Base-by-base conservation (phyloP, 371 early-diverging fungal genomes). In the Saksenaea oblongispora region DNA sequence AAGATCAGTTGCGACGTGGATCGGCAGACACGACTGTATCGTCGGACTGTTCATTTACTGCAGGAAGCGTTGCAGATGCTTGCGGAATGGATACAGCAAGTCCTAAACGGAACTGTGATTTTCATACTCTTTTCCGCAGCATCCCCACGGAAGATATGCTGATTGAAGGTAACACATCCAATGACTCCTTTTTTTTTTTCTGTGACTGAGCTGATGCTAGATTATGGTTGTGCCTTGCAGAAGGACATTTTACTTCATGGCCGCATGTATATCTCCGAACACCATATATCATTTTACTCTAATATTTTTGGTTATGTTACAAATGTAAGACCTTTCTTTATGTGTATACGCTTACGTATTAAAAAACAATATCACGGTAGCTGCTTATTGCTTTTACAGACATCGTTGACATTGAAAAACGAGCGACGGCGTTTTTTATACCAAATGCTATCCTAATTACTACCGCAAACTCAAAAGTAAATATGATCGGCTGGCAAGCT, bases 301-400 rank as follows among this genome's bases (percentile, higher is more conserved):
- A 96, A 95, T 70, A 96, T 97, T 63, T 92, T 97, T 77, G 97
- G 98, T 24, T 97, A 94, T 89, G 89, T 97, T 22, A 96, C 93
- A 10, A 91, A 89, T 63, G 89, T 91, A 83, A 75, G 73, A 35
- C 28, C 14, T 7, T 4, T 14, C 42, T 5, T 41, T n/a, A 3
- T 14, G 42, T 3, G 42, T 41, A n/a, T 14, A 17, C 5, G 42
- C 14, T n/a, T 14, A 14, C 3, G 5, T 14, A 41, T n/a, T 17
- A 2, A 41, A 41, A n/a, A 41, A 41, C 3, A 17, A 10, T 5
- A 17, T n/a, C 18, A n/a, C 14, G 14, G 14, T 61, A 87, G 85
- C 70, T 93, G 35, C 87, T 92, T 5, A 86, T 95, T 39, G 81
- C 86, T 0, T 86, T 93, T 63, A 80, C 84, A 22, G 91, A 93